Percentiles rank a stretch among this genome's conserved stretches.
These are phyloP conservation scores for Trichosanthes cucumerina DNA, from an alignment of 306 rosid species.

Conservation along the genomic window DNA sequence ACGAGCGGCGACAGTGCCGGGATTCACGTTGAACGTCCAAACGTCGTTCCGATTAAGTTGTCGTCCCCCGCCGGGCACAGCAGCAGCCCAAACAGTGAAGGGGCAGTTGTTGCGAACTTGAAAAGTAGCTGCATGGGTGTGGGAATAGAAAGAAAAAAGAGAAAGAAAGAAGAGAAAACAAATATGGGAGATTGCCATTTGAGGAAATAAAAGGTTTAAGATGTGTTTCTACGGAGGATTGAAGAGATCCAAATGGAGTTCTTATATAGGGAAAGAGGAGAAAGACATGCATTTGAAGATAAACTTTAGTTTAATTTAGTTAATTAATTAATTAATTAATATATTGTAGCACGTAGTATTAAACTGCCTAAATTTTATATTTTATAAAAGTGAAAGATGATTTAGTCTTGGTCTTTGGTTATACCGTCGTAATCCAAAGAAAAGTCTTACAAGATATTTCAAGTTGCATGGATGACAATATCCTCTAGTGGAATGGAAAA, in stretches of 20 bases:
- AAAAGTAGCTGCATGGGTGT: conserved; percentile 22
- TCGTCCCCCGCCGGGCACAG: conserved; percentile 42
- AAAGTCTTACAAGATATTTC: too few species aligned
- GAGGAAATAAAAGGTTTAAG: not conserved
- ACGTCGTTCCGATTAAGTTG: conserved; percentile 19
- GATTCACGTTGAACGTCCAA: conserved; percentile 26
- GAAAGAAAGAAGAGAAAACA: not conserved
- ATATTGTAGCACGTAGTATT: too few species aligned
- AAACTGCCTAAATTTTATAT: too few species aligned
- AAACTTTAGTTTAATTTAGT: not conserved
- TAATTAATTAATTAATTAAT: too few species aligned
- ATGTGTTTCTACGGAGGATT: not conserved
- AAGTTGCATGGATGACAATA: too few species aligned
- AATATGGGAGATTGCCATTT: not conserved
- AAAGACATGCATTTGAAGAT: not conserved
- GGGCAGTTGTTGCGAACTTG: conserved; percentile 35
- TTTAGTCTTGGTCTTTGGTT: too few species aligned
- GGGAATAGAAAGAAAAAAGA: not conserved
- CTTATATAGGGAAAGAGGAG: not conserved
- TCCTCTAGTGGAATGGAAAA: too few species aligned
- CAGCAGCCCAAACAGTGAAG: conserved; percentile 51
- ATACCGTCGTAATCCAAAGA: too few species aligned
- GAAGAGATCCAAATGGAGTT: not conserved
- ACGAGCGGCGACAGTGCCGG: conserved; percentile 22
- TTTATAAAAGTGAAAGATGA: too few species aligned